Evolutionary conservation across 2,329 filamentous ascomycete species (phyloP).

Genomic region (Pseudogymnoascus sp.): DNA sequence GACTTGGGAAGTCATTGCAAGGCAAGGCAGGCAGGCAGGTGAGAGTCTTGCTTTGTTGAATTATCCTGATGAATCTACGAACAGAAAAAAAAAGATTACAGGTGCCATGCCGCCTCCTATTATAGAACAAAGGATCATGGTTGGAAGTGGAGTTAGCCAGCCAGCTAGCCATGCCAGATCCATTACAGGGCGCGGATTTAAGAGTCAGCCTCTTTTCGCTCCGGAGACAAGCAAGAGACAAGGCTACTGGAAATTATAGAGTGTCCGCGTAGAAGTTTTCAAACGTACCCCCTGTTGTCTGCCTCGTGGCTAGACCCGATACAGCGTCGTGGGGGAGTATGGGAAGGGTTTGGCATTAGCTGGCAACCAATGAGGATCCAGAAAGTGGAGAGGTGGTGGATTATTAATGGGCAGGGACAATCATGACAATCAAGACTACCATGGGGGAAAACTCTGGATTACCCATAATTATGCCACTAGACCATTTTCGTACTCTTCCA

Average conservation of each 20-base stretch:
- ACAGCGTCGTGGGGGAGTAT: background rate
- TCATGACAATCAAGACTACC: background rate
- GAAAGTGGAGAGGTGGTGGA: background rate
- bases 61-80: background rate
- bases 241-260: constrained; percentile 2
- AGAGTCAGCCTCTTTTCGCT: background rate
- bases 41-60: background rate
- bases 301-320: background rate
- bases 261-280: background rate
- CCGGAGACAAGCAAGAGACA: background rate
- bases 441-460: background rate
- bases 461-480: background rate
- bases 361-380: background rate
- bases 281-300: background rate
- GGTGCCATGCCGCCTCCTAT: background rate
- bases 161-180: background rate
- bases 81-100: background rate
- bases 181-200: background rate
- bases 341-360: background rate
- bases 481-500: background rate
- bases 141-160: background rate
- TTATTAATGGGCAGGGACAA: background rate
- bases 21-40: background rate
- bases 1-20: background rate
- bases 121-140: background rate